Evolutionary conservation across 31 red algal species (phyloP).

Genomic region (Bonnemaisonia californica): DNA sequence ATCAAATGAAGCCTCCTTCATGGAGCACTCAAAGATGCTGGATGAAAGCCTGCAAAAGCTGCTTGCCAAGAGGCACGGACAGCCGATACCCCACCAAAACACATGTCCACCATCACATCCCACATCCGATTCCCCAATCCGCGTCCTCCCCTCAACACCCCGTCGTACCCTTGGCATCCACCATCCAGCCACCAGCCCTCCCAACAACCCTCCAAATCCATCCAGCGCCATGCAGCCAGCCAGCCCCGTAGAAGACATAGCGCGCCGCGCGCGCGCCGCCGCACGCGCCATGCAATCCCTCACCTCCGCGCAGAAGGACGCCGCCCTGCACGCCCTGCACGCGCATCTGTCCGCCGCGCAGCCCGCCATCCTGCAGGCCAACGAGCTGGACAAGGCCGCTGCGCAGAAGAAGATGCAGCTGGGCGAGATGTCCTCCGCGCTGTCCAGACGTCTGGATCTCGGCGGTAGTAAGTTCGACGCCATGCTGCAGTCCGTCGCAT

Average conservation of each 20-base stretch:
- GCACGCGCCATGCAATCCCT: conserved; percentile 72
- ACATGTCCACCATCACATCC: too few species aligned
- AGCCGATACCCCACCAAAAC: too few species aligned
- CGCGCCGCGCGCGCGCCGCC: conserved; percentile 71
- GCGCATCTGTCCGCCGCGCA: conserved; percentile 35
- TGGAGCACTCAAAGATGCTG: too few species aligned
- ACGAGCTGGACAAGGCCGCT: conserved; percentile 50
- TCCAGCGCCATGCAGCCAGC: too few species aligned
- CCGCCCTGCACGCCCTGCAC: conserved; percentile 69
- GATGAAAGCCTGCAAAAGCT: too few species aligned
- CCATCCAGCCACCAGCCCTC: too few species aligned
- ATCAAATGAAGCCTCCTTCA: too few species aligned
- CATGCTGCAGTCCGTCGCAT: conserved; percentile 55
- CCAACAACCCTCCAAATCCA: too few species aligned
- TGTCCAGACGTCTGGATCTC: conserved; percentile 82
- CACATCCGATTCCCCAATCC: too few species aligned
- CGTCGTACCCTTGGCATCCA: too few species aligned
- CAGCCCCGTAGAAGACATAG: conserved; percentile 52
- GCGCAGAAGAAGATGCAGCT: conserved; percentile 37
- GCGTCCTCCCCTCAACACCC: too few species aligned
- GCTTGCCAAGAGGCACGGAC: too few species aligned
- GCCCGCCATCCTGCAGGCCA: conserved; percentile 55
- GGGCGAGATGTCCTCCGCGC: conserved; percentile 54
- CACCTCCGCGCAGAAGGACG: conserved; percentile 45
- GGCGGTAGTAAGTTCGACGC: conserved; percentile 84